These are phyloP conservation scores for Backusella westeae DNA, from an alignment of 192 early-diverging fungal species.

Conservation along the genomic window DNA sequence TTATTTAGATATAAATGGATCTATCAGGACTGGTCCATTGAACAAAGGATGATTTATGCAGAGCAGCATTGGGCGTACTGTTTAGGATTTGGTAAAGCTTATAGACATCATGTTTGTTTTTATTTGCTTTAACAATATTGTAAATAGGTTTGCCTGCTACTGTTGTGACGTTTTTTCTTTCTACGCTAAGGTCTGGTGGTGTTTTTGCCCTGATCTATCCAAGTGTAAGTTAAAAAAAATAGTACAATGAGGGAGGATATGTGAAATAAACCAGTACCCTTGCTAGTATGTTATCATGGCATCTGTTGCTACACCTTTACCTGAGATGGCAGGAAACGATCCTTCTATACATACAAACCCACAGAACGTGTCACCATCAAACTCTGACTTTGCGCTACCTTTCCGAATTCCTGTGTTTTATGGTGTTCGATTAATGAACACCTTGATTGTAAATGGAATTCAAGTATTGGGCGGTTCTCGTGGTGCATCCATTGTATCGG, in stretches of 20 bases:
- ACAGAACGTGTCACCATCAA: neutral
- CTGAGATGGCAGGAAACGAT: neutral
- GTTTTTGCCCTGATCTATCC: constrained; percentile 34
- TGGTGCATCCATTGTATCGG: constrained; percentile 17
- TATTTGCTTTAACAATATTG: neutral
- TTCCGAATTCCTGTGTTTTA: constrained; percentile 21
- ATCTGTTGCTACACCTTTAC: constrained; percentile 17
- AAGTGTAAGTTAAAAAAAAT: constrained; percentile 20
- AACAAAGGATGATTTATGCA: constrained; percentile 25
- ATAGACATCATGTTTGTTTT: no score
- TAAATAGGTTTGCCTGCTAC: constrained; percentile 23
- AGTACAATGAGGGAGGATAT: neutral
- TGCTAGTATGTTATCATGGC: constrained; percentile 35
- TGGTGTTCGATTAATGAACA: constrained; percentile 22
- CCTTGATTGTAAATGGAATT: constrained; percentile 10
- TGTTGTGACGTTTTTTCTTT: constrained; percentile 30
- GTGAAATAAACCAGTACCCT: neutral
- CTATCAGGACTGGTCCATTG: constrained; percentile 25
- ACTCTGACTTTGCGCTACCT: constrained; percentile 7
- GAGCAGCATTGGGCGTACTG: constrained; percentile 37
- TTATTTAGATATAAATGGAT: constrained; percentile 29
- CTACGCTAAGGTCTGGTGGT: constrained; percentile 20
- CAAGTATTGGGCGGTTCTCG: constrained; percentile 20
- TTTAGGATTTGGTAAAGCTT: constrained; percentile 30
- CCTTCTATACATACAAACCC: neutral